These are phyloP conservation scores for Fragilaria crotonensis DNA, from an alignment of 108 stramenopile genomes.

Conservation along the genomic window DNA sequence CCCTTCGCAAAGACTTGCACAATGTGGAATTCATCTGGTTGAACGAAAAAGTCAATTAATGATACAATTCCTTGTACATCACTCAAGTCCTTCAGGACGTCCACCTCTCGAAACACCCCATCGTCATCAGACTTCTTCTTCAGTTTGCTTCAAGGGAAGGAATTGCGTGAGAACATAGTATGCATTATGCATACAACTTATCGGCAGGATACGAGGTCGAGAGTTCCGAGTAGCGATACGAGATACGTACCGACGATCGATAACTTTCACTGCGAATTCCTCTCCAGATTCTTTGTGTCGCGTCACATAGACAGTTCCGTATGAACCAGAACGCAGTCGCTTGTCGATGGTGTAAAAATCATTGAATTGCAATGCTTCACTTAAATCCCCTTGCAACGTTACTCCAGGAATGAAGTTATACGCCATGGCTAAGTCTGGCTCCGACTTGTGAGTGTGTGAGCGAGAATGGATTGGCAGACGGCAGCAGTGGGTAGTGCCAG, in stretches of 20 bases:
- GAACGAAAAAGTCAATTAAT: constrained; percentile 78
- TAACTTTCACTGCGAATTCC: constrained; percentile 63
- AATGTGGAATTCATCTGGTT: constrained; percentile 59
- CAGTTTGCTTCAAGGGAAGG: constrained; percentile 36
- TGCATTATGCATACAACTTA: too few species aligned
- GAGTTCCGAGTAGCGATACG: too few species aligned
- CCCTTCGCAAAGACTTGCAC: constrained; percentile 84
- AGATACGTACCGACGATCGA: too few species aligned
- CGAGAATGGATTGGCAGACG: too few species aligned
- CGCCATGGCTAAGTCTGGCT: too few species aligned
- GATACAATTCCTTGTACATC: constrained; percentile 55
- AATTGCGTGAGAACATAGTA: too few species aligned
- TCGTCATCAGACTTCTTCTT: constrained; percentile 37
- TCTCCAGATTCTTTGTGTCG: constrained; percentile 21
- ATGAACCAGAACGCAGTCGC: constrained; percentile 54
- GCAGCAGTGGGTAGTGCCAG: too few species aligned
- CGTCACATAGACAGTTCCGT: constrained; percentile 57
- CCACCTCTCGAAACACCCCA: constrained; percentile 56
- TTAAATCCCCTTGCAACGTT: too few species aligned
- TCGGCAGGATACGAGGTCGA: too few species aligned
- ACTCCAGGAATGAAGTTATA: too few species aligned
- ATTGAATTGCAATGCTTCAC: too few species aligned
- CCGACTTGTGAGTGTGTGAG: too few species aligned
- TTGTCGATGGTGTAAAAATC: constrained; percentile 33
- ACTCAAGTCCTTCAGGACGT: constrained; percentile 33